Base-by-base conservation (phyloP, 768 basidiomycete genomes). In the Lentinula boryana region DNA sequence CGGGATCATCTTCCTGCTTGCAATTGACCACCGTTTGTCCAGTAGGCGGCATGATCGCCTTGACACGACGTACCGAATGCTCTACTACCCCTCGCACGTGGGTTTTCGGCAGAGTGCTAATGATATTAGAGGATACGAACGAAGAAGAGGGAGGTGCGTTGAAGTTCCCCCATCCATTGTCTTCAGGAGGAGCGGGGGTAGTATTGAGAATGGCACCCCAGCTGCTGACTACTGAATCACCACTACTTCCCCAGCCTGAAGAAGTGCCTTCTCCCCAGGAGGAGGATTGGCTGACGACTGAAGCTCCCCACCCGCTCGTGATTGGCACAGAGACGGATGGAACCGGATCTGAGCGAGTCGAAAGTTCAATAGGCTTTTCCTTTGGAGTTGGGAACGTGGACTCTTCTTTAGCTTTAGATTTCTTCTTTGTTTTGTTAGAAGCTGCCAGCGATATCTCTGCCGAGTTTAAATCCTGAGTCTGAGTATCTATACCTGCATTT, bases 11-110 rank as follows among this genome's bases (percentile, higher is more conserved):
- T 44, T 41, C 58, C 15, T 9, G 12, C 33, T 54, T 48, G 49
- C 53, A 21, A 13, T 52, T 46, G 6, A 36, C n/a, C 15, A n/a
- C 60, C 8, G 66, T 66, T 10, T 32, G 21, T 31, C 33, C 16
- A 31, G 32, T 46, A 33, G 80, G 80, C 7, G 72, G 70, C 5
- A 72, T 63, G 49, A 84, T 62, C 8, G 72, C 67, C 48, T 74
- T 71, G 62, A 89, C 72, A 18, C 78, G 74, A 1, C 87, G 76
- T 61, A 82, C 78, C 3, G 84, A 84, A 36, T 73, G 73, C 69
- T 89, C 88, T 35, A 82, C 78, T 41, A 86, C 69, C 32, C 84
- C 83, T 3, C 78, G 74, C 21, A 75, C 73, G 63, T 85, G 84
- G 4, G 85, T 83, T 51, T 77, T 63, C 6, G 84, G 81, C 33